A percentile compares a stretch with the other conserved stretches of the same genome.
phyloP scores from a whole-genome alignment of 2,329 filamentous ascomycete genomes.

The Fusarium sp. region DNA sequence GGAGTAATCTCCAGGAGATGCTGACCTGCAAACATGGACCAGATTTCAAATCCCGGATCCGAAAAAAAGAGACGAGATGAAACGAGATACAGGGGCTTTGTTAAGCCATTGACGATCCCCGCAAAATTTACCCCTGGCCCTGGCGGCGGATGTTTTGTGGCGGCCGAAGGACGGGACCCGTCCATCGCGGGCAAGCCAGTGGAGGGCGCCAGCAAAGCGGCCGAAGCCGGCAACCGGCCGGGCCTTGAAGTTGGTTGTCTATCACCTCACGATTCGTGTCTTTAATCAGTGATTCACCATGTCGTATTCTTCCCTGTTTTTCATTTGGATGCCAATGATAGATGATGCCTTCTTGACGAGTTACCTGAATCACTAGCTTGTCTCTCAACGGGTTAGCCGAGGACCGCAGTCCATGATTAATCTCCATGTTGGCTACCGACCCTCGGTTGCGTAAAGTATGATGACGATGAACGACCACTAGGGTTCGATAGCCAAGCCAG shows the following conservation, averaged over 20 bases:
- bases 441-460: not conserved
- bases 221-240: constrained; percentile 3
- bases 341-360: not conserved
- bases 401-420: not conserved
- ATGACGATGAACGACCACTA: not conserved
- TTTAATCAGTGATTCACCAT: not conserved
- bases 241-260: not conserved
- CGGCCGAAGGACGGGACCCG: constrained; percentile 9
- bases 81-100: constrained; percentile 5
- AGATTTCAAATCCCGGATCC: constrained; percentile 3
- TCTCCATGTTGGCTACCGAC: not conserved
- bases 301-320: not conserved
- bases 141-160: constrained; percentile 3
- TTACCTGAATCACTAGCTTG: not conserved
- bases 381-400: not conserved
- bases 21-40: not conserved
- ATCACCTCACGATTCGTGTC: not conserved
- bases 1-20: not conserved
- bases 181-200: not conserved
- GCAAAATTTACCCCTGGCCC: constrained; percentile 32
- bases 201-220: constrained; percentile 10
- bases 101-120: constrained; percentile 12
- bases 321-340: not conserved
- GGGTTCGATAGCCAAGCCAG: not conserved
- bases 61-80: constrained; percentile 17